Conservation (phyloP, 2,329 filamentous ascomycete genomes). For the Sclerotinia nivalis region DNA sequence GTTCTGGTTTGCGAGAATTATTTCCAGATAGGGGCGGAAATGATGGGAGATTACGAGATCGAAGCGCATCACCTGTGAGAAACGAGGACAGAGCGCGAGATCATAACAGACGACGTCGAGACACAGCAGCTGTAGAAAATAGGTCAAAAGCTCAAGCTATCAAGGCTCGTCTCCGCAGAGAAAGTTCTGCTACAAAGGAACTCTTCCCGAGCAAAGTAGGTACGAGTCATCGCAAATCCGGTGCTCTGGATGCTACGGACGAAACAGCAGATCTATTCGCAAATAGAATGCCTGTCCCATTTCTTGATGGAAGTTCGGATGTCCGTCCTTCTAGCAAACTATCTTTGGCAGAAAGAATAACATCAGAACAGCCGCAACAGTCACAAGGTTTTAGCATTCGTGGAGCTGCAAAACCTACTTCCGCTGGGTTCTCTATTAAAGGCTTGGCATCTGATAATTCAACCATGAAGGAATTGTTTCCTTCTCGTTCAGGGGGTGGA, state of each 20-base stretch:
- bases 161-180: slow-evolving; percentile 41
- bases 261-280: slow-evolving; percentile 55
- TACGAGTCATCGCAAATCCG: slow-evolving; percentile 49
- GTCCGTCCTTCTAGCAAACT: slow-evolving; percentile 25
- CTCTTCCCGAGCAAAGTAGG: slow-evolving; percentile 55
- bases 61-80: slow-evolving; percentile 41
- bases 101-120: slow-evolving; percentile 39
- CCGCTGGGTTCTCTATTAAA: slow-evolving; percentile 64
- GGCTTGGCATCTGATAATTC: slow-evolving; percentile 59
- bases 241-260: slow-evolving; percentile 55
- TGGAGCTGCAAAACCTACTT: slow-evolving; percentile 52
- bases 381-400: slow-evolving; percentile 57
- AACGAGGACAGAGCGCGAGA: slow-evolving; percentile 43
- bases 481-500: slow-evolving; percentile 55
- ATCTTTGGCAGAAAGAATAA: slow-evolving; percentile 33
- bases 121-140: slow-evolving; percentile 42
- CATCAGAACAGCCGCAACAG: slow-evolving; percentile 40
- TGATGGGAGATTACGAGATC: slow-evolving; percentile 40
- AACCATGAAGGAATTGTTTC: slow-evolving; percentile 66
- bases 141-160: slow-evolving; percentile 49
- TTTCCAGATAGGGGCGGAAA: slow-evolving; percentile 50
- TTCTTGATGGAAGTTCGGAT: slow-evolving; percentile 49
- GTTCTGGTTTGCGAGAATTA: slow-evolving; percentile 55
- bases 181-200: slow-evolving; percentile 44
- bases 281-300: slow-evolving; percentile 50